Percentiles rank a stretch among this genome's conserved stretches.
Conservation (phyloP, 2,329 filamentous ascomycete genomes). For the Penicillium sp. region DNA sequence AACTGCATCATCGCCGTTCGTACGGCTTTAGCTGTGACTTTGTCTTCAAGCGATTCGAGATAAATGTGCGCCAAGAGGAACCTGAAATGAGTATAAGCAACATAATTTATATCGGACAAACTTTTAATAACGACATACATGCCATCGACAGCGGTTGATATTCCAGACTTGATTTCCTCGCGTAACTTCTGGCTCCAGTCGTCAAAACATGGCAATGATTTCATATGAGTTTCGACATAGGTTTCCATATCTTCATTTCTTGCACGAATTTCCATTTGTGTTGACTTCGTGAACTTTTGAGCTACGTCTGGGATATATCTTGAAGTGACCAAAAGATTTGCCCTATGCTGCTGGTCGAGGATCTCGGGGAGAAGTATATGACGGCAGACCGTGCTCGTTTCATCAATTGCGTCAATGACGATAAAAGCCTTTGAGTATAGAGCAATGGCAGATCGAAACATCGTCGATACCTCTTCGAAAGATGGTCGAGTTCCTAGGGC, state of each 20-base stretch:
- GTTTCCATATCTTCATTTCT: constrained; percentile 27
- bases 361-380: constrained; percentile 16
- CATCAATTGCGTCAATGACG: constrained; percentile 32
- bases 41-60: constrained; percentile 19
- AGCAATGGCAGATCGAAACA: background rate
- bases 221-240: constrained; percentile 26
- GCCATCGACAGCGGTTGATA: background rate
- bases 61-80: constrained; percentile 26
- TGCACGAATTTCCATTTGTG: constrained; percentile 30
- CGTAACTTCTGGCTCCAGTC: background rate
- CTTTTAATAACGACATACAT: background rate
- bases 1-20: constrained; percentile 13
- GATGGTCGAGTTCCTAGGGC: background rate
- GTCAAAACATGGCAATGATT: constrained; percentile 18
- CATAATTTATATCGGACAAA: background rate
- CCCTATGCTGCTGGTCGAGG: constrained; percentile 2
- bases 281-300: constrained; percentile 16
- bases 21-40: constrained; percentile 27
- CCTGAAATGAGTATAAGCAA: constrained; percentile 15
- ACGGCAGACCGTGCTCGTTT: constrained; percentile 21
- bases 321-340: constrained; percentile 32
- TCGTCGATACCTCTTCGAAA: background rate
- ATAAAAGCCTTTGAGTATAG: constrained; percentile 23
- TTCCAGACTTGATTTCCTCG: background rate
- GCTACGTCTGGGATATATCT: constrained; percentile 24